Evolutionary conservation across 345 rosid genomes (phyloP).

Genomic region (Lepidium aucheri): DNA sequence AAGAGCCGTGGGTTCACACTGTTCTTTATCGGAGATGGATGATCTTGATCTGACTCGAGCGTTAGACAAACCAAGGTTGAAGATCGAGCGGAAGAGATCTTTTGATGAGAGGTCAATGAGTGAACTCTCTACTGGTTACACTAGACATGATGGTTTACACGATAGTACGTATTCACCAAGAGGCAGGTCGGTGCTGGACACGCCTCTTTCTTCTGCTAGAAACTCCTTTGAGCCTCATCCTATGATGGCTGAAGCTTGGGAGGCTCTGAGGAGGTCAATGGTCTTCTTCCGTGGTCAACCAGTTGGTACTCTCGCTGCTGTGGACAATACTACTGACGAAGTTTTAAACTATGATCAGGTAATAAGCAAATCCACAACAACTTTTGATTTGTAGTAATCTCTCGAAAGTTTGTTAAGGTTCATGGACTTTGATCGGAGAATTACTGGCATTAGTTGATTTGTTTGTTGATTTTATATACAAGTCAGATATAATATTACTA

Average conservation of each 20-base stretch:
- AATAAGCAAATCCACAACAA: not conserved
- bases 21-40: slow-evolving; percentile 67
- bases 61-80: slow-evolving; percentile 75
- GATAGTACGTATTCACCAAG: slow-evolving; percentile 54
- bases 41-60: slow-evolving; percentile 75
- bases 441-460: not conserved
- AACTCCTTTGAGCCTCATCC: slow-evolving; percentile 95
- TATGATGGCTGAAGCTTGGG: slow-evolving; percentile 97
- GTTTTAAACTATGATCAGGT: slow-evolving; percentile 98
- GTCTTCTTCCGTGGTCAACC: slow-evolving; percentile 75
- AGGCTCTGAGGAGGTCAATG: slow-evolving; percentile 61
- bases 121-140: slow-evolving; percentile 69
- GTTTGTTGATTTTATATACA: not conserved
- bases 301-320: slow-evolving; percentile 81
- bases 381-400: not conserved
- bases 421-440: not conserved
- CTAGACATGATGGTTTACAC: slow-evolving; percentile 16
- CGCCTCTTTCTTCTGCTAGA: slow-evolving; percentile 74
- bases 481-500: not conserved
- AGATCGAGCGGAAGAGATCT: slow-evolving; percentile 86
- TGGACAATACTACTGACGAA: slow-evolving; percentile 90
- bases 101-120: slow-evolving; percentile 89
- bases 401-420: not conserved
- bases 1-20: slow-evolving; percentile 63
- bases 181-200: slow-evolving; percentile 64